Base-by-base conservation (phyloP, 306 rosid genomes). In the Cicer chorassanicum region DNA sequence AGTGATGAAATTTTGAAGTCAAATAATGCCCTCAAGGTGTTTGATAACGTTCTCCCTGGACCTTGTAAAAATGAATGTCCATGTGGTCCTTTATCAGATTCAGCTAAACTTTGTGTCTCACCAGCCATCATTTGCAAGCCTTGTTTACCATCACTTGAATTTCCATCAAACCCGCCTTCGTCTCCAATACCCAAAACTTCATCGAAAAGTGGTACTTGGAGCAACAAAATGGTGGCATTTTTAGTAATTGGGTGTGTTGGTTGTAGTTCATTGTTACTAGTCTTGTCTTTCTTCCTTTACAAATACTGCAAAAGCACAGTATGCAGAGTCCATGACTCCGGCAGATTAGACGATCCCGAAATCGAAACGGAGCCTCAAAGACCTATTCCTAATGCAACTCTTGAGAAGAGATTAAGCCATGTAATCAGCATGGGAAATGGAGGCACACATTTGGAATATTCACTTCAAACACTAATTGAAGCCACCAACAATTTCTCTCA, bases 201-300 rank as follows among this genome's bases (percentile, higher is more conserved):
- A 11, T 15, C 16, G 14, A n/a, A 71, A 15, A 72, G 59, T 66
- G 73, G 67, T 34, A 13, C 19, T 38, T 88, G 91, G 96, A 87
- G 79, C 71, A 70, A 78, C 7, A 78, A 61, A 79, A 88, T 83
- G 91, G 90, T 94, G 75, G 91, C 90, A 42, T 86, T 87, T 73
- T 72, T 94, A 2, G 93, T 87, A 45, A 84, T 94, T 21, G 98
- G 98, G 2, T 90, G 94, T 38, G 91, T 91, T 15, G 98, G 98
- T 10, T 83, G 86, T 10, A 38, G 63, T 38, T 61, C 87, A 40
- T 82, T 88, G 55, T 48, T 88, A 39, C 63, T 85, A 38, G 84
- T 78, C 19, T 59, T 70, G 39, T 75, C 77, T 10, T 91, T 77
- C 89, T 78, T 87, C 46, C 19, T 87, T 40, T 78, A 79, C 82